Evolutionary conservation across 1,284 basidiomycete genomes (phyloP), one percentile per base, ranked within the genome.

Genomic region (Moesziomyces globuligerus): DNA sequence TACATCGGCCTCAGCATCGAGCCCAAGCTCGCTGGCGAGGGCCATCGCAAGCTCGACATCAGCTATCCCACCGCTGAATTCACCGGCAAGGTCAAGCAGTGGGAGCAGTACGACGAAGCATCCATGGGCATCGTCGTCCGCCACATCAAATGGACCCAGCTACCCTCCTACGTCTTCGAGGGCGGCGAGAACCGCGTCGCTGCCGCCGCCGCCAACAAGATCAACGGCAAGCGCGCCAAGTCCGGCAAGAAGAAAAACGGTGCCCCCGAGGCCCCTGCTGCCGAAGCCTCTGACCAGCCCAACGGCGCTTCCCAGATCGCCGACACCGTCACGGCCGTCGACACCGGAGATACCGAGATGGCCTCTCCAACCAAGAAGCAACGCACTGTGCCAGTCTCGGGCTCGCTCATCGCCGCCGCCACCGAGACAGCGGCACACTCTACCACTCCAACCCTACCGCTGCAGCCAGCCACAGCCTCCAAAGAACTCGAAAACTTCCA

Each of bases 41-140:
- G 77, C 1, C 79, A 76, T 48, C 88, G 93, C 70, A 90, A 89
- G 80, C 86, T 99, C 64, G 96, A 98, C 83, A 94, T 98, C 59
- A 96, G 93, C 59, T 98, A 94, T 84, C 94, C 96, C 3, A 97
- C 93, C 6, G 91, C 90, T 37, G 92, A 97, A 79, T 99, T 98
- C 82, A 93, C 90, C n/a, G 91, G 94, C 78, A 87, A 92, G 55
- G 93, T 95, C 78, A 96, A 95, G 83, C 86, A 89, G 84, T 98
- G 96, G 94, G 95, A 98, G 78, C 91, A 91, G 83, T 98, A 91
- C 78, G 92, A 97, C 65, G 91, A 94, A 77, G 86, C 89, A 18
- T 89, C 89, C 46, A 98, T 98, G 95, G 93, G 93, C 23, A 92
- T 99, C 65, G 88, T 93, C 44, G 90, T 99, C 20, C 89, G 93